Conservation (phyloP, 1,139 yeast genomes). For the Meyerozyma carpophila region DNA sequence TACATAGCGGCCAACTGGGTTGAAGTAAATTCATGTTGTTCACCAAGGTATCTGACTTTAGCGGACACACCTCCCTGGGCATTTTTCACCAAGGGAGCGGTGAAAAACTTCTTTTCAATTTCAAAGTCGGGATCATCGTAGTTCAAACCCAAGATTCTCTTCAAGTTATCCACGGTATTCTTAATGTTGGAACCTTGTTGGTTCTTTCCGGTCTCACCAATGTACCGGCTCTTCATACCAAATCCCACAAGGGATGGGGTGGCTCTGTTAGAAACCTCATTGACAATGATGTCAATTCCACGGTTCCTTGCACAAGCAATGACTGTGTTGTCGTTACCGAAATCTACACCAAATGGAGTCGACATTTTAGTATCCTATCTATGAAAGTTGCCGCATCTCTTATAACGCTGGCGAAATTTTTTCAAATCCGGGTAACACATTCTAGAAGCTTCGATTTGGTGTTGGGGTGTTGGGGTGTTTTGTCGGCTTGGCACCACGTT, state of each 20-base stretch:
- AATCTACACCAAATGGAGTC: conserved; percentile 96
- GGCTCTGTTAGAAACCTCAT: conserved; percentile 95
- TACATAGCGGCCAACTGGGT: conserved; percentile 94
- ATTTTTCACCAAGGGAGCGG: conserved; percentile 64
- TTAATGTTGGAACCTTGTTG: conserved; percentile 95
- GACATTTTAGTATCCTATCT: conserved; percentile 26
- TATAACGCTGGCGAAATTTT: conserved; percentile 1
- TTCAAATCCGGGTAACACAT: conserved; percentile 6
- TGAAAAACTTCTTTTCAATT: conserved; percentile 68
- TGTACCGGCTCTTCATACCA: conserved; percentile 80
- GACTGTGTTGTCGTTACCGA: conserved; percentile 91
- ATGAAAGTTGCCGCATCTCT: background rate
- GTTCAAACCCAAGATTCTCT: conserved; percentile 82
- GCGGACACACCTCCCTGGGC: conserved; percentile 75
- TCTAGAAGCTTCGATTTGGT: conserved; percentile 12
- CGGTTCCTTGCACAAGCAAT: conserved; percentile 98
- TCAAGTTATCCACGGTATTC: conserved; percentile 91
- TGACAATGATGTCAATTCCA: conserved; percentile 96
- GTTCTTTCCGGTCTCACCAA: conserved; percentile 94
- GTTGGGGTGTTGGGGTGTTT: background rate
- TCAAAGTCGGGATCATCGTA: conserved; percentile 74
- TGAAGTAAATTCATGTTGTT: conserved; percentile 73
- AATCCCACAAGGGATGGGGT: conserved; percentile 95
- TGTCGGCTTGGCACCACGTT: background rate
- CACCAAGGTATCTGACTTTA: conserved; percentile 79